These are phyloP conservation scores for Hyphopichia wangnamkhiaoensis DNA, from an alignment of 1,139 yeast genomes.

Conservation along the genomic window DNA sequence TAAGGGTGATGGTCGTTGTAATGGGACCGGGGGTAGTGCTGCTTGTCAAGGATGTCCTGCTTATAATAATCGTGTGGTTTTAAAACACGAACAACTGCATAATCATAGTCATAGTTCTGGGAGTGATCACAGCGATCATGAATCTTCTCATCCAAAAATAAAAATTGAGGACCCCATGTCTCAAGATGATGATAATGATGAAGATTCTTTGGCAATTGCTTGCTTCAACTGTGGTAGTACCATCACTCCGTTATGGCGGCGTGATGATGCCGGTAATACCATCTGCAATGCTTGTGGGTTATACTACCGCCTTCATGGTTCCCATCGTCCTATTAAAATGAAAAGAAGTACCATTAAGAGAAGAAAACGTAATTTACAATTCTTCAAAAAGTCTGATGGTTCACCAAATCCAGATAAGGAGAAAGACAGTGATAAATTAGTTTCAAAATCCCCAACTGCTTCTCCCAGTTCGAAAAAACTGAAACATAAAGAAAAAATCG, in stretches of 20 bases:
- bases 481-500: too few species aligned
- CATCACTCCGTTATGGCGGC: constrained; percentile 84
- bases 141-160: background rate
- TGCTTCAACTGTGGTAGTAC: constrained; percentile 84
- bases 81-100: constrained; percentile 19
- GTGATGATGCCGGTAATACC: constrained; percentile 78
- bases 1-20: constrained; percentile 81
- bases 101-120: background rate
- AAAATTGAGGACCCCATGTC: too few species aligned
- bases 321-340: constrained; percentile 76
- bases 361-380: constrained; percentile 52
- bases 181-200: constrained; percentile 15
- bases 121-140: background rate
- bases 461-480: too few species aligned
- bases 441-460: background rate
- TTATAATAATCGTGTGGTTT: constrained; percentile 64
- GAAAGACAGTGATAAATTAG: constrained; percentile 12
- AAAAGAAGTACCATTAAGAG: constrained; percentile 73
- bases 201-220: constrained; percentile 60
- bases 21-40: constrained; percentile 82
- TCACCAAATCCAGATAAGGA: constrained; percentile 6
- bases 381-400: constrained; percentile 3
- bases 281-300: constrained; percentile 90
- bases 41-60: constrained; percentile 88
- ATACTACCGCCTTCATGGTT: constrained; percentile 74